phyloP scores from a whole-genome alignment of 345 rosid species.

The Lagerstroemia speciosa region DNA sequence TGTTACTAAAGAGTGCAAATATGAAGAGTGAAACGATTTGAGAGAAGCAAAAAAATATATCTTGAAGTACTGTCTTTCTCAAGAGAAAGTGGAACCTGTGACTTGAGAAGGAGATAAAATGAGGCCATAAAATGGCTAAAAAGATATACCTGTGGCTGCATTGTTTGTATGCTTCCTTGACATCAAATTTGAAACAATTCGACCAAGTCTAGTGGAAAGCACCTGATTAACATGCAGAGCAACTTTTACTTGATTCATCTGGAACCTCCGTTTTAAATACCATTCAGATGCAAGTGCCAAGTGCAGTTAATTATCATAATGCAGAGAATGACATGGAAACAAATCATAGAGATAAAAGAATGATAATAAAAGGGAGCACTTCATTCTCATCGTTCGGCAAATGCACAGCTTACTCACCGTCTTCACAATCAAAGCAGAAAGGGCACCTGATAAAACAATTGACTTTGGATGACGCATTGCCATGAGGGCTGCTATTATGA shows the following conservation, averaged over 20 bases:
- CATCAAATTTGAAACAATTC: slow-evolving; percentile 96
- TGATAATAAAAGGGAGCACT: background rate
- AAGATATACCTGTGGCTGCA: slow-evolving; percentile 76
- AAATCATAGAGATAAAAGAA: background rate
- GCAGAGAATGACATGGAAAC: too few relatives aligned
- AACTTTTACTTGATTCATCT: slow-evolving; percentile 1
- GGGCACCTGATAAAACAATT: slow-evolving; percentile 87
- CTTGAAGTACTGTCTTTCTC: background rate
- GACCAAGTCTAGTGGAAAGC: slow-evolving; percentile 97
- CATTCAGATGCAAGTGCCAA: background rate
- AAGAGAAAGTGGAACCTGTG: background rate
- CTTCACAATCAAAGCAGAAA: slow-evolving; percentile 85
- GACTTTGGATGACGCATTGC: slow-evolving; percentile 99
- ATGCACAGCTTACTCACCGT: slow-evolving; percentile 52
- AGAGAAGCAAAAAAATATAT: background rate
- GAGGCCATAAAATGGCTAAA: background rate
- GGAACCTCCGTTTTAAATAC: background rate
- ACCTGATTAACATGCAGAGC: slow-evolving; percentile 43
- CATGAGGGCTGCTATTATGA: slow-evolving; percentile 98
- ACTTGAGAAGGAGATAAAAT: background rate
- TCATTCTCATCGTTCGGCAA: background rate
- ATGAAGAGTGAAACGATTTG: background rate
- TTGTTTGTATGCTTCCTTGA: slow-evolving; percentile 98
- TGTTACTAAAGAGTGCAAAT: background rate
- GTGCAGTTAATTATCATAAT: background rate